phyloP scores from a whole-genome alignment of 352 stramenopile species.

The Pythium periplocum region DNA sequence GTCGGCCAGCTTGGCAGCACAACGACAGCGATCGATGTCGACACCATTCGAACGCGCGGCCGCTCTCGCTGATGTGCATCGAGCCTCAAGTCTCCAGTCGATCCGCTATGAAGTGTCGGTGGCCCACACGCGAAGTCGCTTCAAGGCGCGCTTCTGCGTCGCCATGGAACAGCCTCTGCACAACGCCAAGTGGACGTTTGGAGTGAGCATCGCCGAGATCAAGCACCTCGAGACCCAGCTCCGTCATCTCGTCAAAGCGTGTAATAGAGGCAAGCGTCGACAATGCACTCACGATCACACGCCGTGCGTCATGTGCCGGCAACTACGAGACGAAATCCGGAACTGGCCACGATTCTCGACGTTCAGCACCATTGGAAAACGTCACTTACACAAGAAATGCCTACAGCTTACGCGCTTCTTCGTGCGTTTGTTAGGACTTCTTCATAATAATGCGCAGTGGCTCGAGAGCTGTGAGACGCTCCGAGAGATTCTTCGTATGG shows the following conservation, averaged over 20 bases:
- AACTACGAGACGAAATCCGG: conserved; percentile 33
- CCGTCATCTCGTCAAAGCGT: conserved; percentile 26
- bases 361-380: conserved; percentile 38
- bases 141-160: conserved; percentile 51
- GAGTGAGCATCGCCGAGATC: conserved; percentile 32
- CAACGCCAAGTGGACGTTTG: conserved; percentile 26
- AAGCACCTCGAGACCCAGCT: conserved; percentile 34
- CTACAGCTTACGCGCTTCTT: conserved; percentile 40
- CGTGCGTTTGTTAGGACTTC: conserved; percentile 32
- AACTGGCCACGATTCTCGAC: conserved; percentile 30
- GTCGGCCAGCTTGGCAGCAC: no score
- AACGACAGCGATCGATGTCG: neutral
- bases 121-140: conserved; percentile 37
- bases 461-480: conserved; percentile 42
- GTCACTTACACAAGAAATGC: conserved; percentile 46
- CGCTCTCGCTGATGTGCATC: conserved; percentile 50
- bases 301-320: conserved; percentile 33
- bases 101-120: conserved; percentile 38
- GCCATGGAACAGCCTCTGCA: conserved; percentile 24
- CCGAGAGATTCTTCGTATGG: conserved; percentile 41
- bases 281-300: conserved; percentile 8
- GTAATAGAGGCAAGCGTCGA: conserved; percentile 3
- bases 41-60: conserved; percentile 17
- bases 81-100: conserved; percentile 47
- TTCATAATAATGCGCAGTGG: conserved; percentile 32